These are phyloP conservation scores for Boletus sp. DNA, from an alignment of 768 basidiomycete species.

Conservation along the genomic window DNA sequence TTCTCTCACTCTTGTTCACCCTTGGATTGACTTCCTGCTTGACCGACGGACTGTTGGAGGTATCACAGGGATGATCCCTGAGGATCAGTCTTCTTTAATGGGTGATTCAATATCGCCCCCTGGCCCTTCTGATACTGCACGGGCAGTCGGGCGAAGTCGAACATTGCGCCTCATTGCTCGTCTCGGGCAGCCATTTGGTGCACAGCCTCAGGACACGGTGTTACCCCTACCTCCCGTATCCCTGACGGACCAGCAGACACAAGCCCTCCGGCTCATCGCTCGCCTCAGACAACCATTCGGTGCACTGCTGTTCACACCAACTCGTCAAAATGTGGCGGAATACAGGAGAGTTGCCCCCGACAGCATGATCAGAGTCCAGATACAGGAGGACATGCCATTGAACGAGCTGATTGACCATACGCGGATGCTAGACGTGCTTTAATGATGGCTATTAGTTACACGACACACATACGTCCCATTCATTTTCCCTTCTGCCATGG, in stretches of 20 bases:
- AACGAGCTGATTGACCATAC: not conserved
- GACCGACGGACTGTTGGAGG: not conserved
- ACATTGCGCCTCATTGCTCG: not conserved
- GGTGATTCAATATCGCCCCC: not conserved
- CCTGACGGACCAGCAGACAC: not conserved
- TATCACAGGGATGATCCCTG: not conserved
- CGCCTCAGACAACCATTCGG: slow-evolving; percentile 11
- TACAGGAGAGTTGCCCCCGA: slow-evolving; percentile 12
- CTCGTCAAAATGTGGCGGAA: not conserved
- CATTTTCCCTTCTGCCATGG: too few species aligned
- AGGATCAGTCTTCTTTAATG: not conserved
- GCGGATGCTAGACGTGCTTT: slow-evolving; percentile 9
- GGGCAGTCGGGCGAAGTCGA: not conserved
- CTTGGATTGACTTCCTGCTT: slow-evolving; percentile 10
- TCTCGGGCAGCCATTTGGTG: not conserved
- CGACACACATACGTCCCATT: not conserved
- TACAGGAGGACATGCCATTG: slow-evolving; percentile 1
- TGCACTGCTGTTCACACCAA: slow-evolving; percentile 7
- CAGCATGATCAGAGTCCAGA: slow-evolving; percentile 4
- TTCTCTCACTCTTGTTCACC: not conserved
- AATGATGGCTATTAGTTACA: not conserved
- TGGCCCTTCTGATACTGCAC: too few species aligned
- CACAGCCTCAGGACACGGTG: not conserved
- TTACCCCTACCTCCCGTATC: not conserved
- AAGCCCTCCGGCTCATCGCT: not conserved